A percentile compares a stretch with the other conserved stretches of the same genome.
phyloP scores from a whole-genome alignment of 805 yeast genomes.

The Jamesozyma spencerorum region DNA sequence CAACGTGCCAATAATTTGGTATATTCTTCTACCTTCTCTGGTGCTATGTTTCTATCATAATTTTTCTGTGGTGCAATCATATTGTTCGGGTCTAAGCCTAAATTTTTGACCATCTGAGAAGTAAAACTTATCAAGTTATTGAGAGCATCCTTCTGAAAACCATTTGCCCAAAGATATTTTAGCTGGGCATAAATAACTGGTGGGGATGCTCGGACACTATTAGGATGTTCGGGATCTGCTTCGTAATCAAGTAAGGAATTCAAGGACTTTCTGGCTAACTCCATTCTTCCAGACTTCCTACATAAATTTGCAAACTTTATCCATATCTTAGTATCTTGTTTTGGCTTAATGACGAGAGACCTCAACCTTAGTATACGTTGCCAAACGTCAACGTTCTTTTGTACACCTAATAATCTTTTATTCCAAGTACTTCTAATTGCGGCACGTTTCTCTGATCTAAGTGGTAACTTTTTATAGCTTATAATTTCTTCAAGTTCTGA shows the following conservation, averaged over 20 bases:
- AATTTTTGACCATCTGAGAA: conserved; percentile 77
- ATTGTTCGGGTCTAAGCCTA: conserved; percentile 80
- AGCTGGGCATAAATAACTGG: conserved; percentile 95
- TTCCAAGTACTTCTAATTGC: conserved; percentile 90
- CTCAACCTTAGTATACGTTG: conserved; percentile 89
- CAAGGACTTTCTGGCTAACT: conserved; percentile 85
- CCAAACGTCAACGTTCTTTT: conserved; percentile 98
- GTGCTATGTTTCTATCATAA: conserved; percentile 35
- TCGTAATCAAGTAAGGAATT: conserved; percentile 71
- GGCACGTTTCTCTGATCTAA: conserved; percentile 67
- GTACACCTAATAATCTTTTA: conserved; percentile 84
- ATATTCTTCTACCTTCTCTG: conserved; percentile 70
- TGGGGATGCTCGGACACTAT: conserved; percentile 79
- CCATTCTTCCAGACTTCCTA: conserved; percentile 85
- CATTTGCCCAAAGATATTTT: conserved; percentile 95
- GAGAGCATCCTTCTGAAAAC: conserved; percentile 78
- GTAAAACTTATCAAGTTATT: conserved; percentile 83
- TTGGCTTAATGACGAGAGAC: conserved; percentile 86
- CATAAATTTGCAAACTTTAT: conserved; percentile 94
- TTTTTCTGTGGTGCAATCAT: conserved; percentile 82
- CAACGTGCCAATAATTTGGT: conserved; percentile 85
- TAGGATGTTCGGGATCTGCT: conserved; percentile 39
- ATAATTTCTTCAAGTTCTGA: conserved; percentile 95
- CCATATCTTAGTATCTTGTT: conserved; percentile 96
- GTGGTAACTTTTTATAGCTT: conserved; percentile 75